Percentiles rank a stretch among this genome's conserved stretches.
Conservation (phyloP, 1,139 yeast species). For the Petasospora rhodanensis region DNA sequence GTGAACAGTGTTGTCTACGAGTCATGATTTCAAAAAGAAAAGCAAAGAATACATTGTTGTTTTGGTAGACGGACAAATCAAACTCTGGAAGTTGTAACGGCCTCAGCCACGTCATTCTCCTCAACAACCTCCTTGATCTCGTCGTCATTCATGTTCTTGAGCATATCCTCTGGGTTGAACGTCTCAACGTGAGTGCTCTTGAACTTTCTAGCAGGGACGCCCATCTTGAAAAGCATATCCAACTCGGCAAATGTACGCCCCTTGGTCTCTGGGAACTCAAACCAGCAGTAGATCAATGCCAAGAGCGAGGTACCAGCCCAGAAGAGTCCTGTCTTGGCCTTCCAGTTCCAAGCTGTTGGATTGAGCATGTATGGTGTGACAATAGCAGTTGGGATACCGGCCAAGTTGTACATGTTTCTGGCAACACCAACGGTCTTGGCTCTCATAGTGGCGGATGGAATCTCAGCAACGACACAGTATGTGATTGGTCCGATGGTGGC, state of each 20-base stretch:
- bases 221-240: conserved; percentile 32
- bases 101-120: conserved; percentile 5
- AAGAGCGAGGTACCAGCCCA: conserved; percentile 26
- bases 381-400: conserved; percentile 28
- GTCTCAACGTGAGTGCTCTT: conserved; percentile 19
- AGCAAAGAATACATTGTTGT: no score
- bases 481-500: conserved; percentile 34
- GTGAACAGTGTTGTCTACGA: conserved; percentile 40
- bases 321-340: conserved; percentile 32
- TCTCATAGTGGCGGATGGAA: conserved; percentile 36
- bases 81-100: background rate
- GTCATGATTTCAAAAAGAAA: no score
- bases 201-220: conserved; percentile 33
- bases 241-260: conserved; percentile 39
- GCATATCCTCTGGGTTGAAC: conserved; percentile 19
- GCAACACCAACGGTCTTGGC: conserved; percentile 37
- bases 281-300: conserved; percentile 37
- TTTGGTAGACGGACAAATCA: no score
- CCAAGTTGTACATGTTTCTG: conserved; percentile 32
- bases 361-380: conserved; percentile 42
- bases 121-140: conserved; percentile 18
- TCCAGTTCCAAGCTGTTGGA: conserved; percentile 44
- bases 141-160: conserved; percentile 16
- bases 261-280: conserved; percentile 40
- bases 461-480: conserved; percentile 38